Conservation (phyloP, 176 grass and related monocot species). For the Aegilops speltoides region DNA sequence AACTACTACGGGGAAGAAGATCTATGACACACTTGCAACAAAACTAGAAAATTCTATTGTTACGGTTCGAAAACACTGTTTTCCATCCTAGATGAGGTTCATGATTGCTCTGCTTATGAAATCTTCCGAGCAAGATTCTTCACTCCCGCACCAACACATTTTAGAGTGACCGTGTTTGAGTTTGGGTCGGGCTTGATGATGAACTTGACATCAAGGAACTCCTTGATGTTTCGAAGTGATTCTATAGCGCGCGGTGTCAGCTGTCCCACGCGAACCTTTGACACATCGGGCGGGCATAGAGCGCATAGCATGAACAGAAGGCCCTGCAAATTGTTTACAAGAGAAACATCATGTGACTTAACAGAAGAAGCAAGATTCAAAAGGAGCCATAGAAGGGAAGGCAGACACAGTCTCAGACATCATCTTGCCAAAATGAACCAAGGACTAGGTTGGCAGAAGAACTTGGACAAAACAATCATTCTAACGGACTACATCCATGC, state of each 20-base stretch:
- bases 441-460: background rate
- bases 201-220: constrained; percentile 87
- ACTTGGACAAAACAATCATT: background rate
- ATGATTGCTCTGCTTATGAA: constrained; percentile 35
- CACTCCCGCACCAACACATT: constrained; percentile 75
- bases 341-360: constrained; percentile 1
- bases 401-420: background rate
- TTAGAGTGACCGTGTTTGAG: constrained; percentile 65
- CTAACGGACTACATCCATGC: background rate
- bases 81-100: background rate
- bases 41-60: background rate
- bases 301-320: constrained; percentile 81
- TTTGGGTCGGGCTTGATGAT: constrained; percentile 74
- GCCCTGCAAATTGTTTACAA: constrained; percentile 52
- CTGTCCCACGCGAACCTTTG: constrained; percentile 74
- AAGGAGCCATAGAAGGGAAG: background rate
- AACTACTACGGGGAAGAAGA: background rate
- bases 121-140: constrained; percentile 75
- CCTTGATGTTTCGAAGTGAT: constrained; percentile 73
- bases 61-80: constrained; percentile 17
- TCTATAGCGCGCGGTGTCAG: constrained; percentile 77
- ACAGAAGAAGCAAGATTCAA: background rate
- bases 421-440: background rate
- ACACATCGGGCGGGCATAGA: constrained; percentile 76
- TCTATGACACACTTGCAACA: background rate